Evolutionary conservation across 1,139 yeast species (phyloP).

Genomic region (Yamadazyma pseudoaaseri): DNA sequence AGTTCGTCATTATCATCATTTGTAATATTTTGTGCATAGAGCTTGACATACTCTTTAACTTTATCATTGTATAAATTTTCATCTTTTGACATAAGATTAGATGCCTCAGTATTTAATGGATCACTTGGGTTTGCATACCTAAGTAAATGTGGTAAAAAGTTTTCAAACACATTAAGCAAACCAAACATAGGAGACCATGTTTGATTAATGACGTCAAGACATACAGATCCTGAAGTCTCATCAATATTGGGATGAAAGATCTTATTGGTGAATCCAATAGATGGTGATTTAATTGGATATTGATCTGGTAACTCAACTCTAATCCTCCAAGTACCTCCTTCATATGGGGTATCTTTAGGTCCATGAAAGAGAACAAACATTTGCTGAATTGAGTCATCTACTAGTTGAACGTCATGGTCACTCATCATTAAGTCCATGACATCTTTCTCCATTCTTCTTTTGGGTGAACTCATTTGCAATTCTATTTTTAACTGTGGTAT

Average conservation of each 20-base stretch:
- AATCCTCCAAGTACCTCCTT: conserved; percentile 87
- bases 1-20: conserved; percentile 40
- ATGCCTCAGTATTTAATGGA: conserved; percentile 91
- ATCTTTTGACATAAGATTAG: conserved; percentile 74
- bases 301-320: conserved; percentile 95
- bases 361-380: conserved; percentile 85
- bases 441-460: conserved; percentile 91
- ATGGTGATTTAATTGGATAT: conserved; percentile 94
- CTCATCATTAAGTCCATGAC: conserved; percentile 98
- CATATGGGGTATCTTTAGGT: conserved; percentile 86
- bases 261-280: conserved; percentile 89
- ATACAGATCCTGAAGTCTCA: conserved; percentile 87
- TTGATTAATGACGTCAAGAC: conserved; percentile 94
- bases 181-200: conserved; percentile 99
- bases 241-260: conserved; percentile 95
- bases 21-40: conserved; percentile 56
- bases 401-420: conserved; percentile 83
- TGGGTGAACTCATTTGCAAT: conserved; percentile 72
- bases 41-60: conserved; percentile 71
- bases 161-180: conserved; percentile 83
- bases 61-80: conserved; percentile 64
- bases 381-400: conserved; percentile 89
- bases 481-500: not conserved
- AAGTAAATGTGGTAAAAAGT: conserved; percentile 87
- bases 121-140: conserved; percentile 94